Conservation (phyloP, 352 stramenopile genomes). For the Globisporangium acanthophoron region DNA sequence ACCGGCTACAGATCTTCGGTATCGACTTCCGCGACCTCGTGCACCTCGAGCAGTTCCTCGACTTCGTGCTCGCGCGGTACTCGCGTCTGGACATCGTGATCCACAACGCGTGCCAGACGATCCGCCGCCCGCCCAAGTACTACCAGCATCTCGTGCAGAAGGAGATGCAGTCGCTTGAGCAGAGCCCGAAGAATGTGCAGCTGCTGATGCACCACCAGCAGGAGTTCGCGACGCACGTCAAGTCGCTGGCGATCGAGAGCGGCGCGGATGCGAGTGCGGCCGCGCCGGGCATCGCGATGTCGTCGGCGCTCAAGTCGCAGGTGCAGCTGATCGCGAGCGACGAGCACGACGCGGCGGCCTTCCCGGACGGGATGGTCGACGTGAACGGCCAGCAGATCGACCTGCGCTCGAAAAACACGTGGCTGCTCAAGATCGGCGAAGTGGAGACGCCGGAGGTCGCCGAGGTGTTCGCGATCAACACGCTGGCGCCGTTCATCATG, state of each 20-base stretch:
- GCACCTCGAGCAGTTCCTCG: slow-evolving; percentile 93
- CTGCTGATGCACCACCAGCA: slow-evolving; percentile 75
- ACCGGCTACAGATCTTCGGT: slow-evolving; percentile 93
- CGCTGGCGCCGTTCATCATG: slow-evolving; percentile 96
- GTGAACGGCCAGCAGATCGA: slow-evolving; percentile 97
- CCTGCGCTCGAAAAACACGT: slow-evolving; percentile 92
- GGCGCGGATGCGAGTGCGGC: slow-evolving; percentile 10
- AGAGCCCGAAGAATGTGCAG: slow-evolving; percentile 45
- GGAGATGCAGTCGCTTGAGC: slow-evolving; percentile 60
- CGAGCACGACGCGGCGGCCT: slow-evolving; percentile 45
- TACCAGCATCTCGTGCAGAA: slow-evolving; percentile 91
- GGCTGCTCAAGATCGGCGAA: slow-evolving; percentile 93
- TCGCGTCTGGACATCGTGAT: slow-evolving; percentile 95
- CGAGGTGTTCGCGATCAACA: slow-evolving; percentile 93
- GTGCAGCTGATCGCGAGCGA: slow-evolving; percentile 74
- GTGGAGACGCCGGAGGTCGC: slow-evolving; percentile 84
- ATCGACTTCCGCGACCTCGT: slow-evolving; percentile 96
- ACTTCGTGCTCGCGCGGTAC: slow-evolving; percentile 75
- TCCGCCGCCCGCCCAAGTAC: slow-evolving; percentile 91
- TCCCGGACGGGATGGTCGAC: slow-evolving; percentile 83
- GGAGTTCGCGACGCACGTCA: slow-evolving; percentile 68
- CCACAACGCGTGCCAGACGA: slow-evolving; percentile 97
- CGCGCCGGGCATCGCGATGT: slow-evolving; percentile 36
- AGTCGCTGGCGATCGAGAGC: slow-evolving; percentile 37
- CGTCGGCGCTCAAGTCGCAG: slow-evolving; percentile 81